phyloP scores from a whole-genome alignment of 768 basidiomycete species.

The Mycena latifolia region DNA sequence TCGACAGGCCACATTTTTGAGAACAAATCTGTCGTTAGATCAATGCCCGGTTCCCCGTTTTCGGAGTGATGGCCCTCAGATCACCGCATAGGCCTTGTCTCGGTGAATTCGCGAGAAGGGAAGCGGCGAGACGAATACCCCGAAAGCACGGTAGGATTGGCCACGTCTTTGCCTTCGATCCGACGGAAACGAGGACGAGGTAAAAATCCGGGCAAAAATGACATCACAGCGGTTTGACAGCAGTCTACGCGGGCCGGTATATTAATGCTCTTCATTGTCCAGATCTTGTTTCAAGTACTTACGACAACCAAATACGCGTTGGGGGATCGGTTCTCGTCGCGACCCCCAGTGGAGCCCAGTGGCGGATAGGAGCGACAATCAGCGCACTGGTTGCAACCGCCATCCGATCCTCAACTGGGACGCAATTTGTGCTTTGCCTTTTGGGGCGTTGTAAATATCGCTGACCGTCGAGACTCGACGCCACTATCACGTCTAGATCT shows the following conservation, averaged over 20 bases:
- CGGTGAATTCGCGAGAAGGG: conserved; percentile 22
- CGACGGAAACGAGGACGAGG: background rate
- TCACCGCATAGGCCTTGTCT: conserved; percentile 22
- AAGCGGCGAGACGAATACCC: background rate
- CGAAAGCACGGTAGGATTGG: background rate
- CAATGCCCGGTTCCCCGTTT: too few relatives aligned
- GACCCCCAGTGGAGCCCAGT: too few relatives aligned
- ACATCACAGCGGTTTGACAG: background rate
- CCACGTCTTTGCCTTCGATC: background rate
- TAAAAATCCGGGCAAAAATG: background rate
- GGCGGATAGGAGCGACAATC: conserved; percentile 3
- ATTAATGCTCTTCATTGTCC: background rate
- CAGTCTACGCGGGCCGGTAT: background rate
- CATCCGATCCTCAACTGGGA: too few relatives aligned
- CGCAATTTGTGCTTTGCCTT: too few relatives aligned
- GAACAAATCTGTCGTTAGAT: background rate
- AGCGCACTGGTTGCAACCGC: too few relatives aligned
- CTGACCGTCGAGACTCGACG: too few relatives aligned
- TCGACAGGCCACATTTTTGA: conserved; percentile 13
- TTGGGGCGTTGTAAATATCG: too few relatives aligned
- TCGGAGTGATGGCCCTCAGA: conserved; percentile 22
- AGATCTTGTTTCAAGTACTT: conserved; percentile 7
- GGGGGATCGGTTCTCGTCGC: too few relatives aligned
- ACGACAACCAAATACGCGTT: conserved; percentile 3
- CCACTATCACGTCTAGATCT: too few relatives aligned